phyloP scores from a whole-genome alignment of 2,329 filamentous ascomycete genomes.

The Trichoderma aggressivum region DNA sequence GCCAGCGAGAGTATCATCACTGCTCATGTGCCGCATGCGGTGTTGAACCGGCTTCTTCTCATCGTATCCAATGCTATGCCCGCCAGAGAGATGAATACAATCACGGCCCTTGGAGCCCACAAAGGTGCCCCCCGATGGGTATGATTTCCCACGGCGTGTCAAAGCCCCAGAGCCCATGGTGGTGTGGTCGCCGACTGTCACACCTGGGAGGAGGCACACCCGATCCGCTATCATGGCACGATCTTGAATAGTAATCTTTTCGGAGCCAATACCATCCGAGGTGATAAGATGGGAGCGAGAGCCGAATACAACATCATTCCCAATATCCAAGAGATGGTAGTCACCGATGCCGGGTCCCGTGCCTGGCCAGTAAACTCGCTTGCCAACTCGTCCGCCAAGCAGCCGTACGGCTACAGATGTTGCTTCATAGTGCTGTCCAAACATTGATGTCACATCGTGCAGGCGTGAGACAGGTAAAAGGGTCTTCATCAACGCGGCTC shows the following conservation, averaged over 20 bases:
- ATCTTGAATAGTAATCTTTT: slow-evolving; percentile 44
- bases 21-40: slow-evolving; percentile 26
- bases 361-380: slow-evolving; percentile 56
- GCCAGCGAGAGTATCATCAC: slow-evolving; percentile 25
- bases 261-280: slow-evolving; percentile 49
- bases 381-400: slow-evolving; percentile 51
- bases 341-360: slow-evolving; percentile 52
- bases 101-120: slow-evolving; percentile 52
- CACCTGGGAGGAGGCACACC: slow-evolving; percentile 50
- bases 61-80: slow-evolving; percentile 18
- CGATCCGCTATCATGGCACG: slow-evolving; percentile 57
- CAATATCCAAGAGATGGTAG: slow-evolving; percentile 53
- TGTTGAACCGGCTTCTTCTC: neutral
- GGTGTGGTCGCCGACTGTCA: slow-evolving; percentile 45
- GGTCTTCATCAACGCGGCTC: slow-evolving; percentile 42
- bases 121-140: slow-evolving; percentile 45
- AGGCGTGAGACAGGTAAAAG: slow-evolving; percentile 44
- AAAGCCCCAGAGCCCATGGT: slow-evolving; percentile 54
- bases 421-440: slow-evolving; percentile 54
- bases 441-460: slow-evolving; percentile 47
- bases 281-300: slow-evolving; percentile 53
- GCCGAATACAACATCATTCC: slow-evolving; percentile 58
- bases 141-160: slow-evolving; percentile 43
- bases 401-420: slow-evolving; percentile 49
- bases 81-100: slow-evolving; percentile 41